Percentiles rank a stretch among this genome's conserved stretches.
Conservation (phyloP, 192 early-diverging fungal species). For the Gamsiella multidivaricata region DNA sequence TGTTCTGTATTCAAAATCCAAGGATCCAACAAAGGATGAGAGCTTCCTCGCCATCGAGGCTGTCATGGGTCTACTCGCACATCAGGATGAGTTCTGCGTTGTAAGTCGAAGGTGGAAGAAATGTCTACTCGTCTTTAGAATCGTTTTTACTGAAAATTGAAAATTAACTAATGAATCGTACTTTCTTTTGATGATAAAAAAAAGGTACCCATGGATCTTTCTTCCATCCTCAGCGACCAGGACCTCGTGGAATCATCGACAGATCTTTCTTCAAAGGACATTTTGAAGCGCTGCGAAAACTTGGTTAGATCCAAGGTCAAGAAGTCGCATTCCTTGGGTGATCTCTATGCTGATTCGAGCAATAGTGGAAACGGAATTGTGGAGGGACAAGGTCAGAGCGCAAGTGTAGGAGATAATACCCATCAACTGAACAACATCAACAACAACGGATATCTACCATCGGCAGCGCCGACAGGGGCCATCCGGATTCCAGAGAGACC, state of each 20-base stretch:
- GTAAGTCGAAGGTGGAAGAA: conserved; percentile 48
- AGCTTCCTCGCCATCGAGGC: conserved; percentile 76
- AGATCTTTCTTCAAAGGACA: conserved; percentile 63
- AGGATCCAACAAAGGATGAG: conserved; percentile 82
- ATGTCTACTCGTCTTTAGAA: not conserved
- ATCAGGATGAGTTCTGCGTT: conserved; percentile 74
- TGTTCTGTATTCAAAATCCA: conserved; percentile 86
- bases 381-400: not conserved
- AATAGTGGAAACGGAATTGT: conserved; percentile 3
- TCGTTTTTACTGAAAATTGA: not conserved
- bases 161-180: too few relatives aligned
- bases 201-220: conserved; percentile 67
- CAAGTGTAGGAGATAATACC: not conserved
- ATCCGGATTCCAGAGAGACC: conserved; percentile 49
- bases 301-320: conserved; percentile 57
- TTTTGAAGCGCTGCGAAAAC: conserved; percentile 66
- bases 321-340: conserved; percentile 54
- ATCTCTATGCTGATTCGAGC: conserved; percentile 33
- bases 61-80: conserved; percentile 73
- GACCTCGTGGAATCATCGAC: conserved; percentile 58
- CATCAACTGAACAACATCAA: conserved; percentile 1
- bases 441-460: conserved; percentile 2
- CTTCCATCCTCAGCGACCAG: conserved; percentile 60
- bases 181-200: not conserved
- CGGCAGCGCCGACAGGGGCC: conserved; percentile 1